Base-by-base conservation (phyloP, 2,329 filamentous ascomycete genomes). In the Amauroascus verrucosus region DNA sequence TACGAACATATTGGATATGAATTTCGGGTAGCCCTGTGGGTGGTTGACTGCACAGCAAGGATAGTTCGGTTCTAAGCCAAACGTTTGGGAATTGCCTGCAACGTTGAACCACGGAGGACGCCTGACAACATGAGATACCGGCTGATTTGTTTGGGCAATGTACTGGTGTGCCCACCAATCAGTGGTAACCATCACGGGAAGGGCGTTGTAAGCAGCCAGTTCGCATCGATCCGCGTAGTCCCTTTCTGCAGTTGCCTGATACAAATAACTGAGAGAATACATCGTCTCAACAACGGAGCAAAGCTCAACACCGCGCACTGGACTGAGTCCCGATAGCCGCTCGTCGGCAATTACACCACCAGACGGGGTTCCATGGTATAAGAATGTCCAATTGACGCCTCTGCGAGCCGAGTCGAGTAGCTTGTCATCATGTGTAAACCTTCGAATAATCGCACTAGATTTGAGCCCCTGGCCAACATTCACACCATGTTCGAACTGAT, bases 21-120 rank as follows among this genome's bases (percentile, higher is more conserved):
- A 80, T 57, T 81, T 81, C 0, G 79, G 77, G 56, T 75, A 78
- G 7, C 75, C 79, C 59, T 80, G 77, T 1, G 72, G 74, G 57
- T 80, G 76, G 54, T 81, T 81, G 55, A 81, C 78, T 1, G 77
- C 79, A 58, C 78, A 81, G 63, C 78, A 81, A 1, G 69, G 69
- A 54, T 67, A 79, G 32, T 77, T 70, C 1, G 75, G 75, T 53
- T 78, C 76, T 13, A 79, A 64, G 1, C 76, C 77, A 59, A 75
- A 80, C 0, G 73, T 75, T 37, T 75, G 70, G 1, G 72, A 72
- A 26, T 63, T 61, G 4, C 62, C 64, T 47, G 74, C 71, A 22
- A 75, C 72, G 51, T 78, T 77, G 52, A 66, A 78, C 61, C 77
- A 80, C 0, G 72, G 75, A 6, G 65, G 67, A 40, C 54, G 61